phyloP scores from a whole-genome alignment of 2,329 filamentous ascomycete genomes.

The Colletotrichum musicola region DNA sequence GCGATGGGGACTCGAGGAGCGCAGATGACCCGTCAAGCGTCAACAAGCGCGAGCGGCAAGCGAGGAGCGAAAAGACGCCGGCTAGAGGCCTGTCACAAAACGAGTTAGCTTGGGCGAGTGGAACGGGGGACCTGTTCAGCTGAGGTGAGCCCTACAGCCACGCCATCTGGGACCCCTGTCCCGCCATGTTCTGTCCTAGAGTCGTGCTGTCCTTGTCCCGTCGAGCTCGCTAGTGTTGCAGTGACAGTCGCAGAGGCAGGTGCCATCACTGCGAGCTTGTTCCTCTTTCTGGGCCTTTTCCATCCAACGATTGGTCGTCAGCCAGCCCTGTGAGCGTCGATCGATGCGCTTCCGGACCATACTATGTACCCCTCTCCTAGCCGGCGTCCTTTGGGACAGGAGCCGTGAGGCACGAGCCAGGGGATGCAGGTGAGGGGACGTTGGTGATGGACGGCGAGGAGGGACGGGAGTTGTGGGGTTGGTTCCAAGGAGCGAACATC shows the following conservation, averaged over 20 bases:
- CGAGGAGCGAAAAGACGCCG: conserved; percentile 3
- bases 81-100: conserved; percentile 41
- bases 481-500: neutral
- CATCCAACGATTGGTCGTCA: conserved; percentile 44
- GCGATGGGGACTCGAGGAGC: conserved; percentile 43
- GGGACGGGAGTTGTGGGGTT: neutral
- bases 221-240: neutral
- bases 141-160: conserved; percentile 54
- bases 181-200: conserved; percentile 12
- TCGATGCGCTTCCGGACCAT: conserved; percentile 18
- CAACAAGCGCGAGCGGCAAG: conserved; percentile 22
- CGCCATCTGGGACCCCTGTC: conserved; percentile 43
- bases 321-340: conserved; percentile 40
- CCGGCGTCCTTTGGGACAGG: neutral
- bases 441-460: neutral
- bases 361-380: conserved; percentile 14
- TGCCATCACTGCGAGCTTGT: conserved; percentile 44
- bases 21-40: conserved; percentile 30
- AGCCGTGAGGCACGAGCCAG: neutral
- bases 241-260: conserved; percentile 19
- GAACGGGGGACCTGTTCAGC: conserved; percentile 50
- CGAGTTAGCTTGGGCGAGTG: conserved; percentile 48
- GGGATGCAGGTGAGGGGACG: conserved; percentile 7
- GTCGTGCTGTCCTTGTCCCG: too few relatives aligned
- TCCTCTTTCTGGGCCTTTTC: conserved; percentile 43